Conservation (phyloP, 345 rosid species). For the Camelina sativa region DNA sequence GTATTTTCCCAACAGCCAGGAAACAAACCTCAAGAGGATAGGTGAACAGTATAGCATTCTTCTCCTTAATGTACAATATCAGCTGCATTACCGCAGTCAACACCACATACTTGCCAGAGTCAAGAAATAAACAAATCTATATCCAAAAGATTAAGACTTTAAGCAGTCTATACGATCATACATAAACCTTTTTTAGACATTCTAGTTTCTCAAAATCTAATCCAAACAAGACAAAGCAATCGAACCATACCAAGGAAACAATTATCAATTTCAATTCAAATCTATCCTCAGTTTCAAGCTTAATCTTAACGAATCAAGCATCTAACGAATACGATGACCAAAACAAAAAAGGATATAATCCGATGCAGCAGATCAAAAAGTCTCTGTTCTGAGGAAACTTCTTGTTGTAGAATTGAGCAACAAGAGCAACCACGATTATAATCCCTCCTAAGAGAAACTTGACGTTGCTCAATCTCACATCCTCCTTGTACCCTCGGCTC, state of each 20-base stretch:
- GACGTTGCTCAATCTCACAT: slow-evolving; percentile 78
- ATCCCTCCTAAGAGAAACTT: slow-evolving; percentile 64
- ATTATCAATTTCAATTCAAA: background rate
- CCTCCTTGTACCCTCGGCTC: slow-evolving; percentile 73
- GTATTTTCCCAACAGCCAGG: background rate
- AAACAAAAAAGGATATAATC: slow-evolving; percentile 72
- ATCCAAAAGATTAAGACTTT: background rate
- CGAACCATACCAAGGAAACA: background rate
- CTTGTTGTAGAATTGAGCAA: slow-evolving; percentile 96
- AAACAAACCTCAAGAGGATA: slow-evolving; percentile 72
- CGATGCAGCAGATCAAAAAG: slow-evolving; percentile 75
- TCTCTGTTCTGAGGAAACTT: slow-evolving; percentile 84
- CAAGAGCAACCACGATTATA: slow-evolving; percentile 68
- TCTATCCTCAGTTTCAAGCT: background rate
- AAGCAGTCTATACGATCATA: background rate
- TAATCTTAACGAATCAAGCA: background rate
- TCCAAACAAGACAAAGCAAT: background rate
- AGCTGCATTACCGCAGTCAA: slow-evolving; percentile 82
- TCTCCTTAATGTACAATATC: slow-evolving; percentile 72
- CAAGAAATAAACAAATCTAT: slow-evolving; percentile 49
- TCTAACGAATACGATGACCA: background rate
- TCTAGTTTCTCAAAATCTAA: background rate
- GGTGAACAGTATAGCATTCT: slow-evolving; percentile 78
- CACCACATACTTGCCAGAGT: slow-evolving; percentile 87
- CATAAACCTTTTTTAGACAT: background rate